A percentile compares a stretch with the other conserved stretches of the same genome.
phyloP scores from a whole-genome alignment of 2,329 filamentous ascomycete genomes.

The Xylaria sp. region DNA sequence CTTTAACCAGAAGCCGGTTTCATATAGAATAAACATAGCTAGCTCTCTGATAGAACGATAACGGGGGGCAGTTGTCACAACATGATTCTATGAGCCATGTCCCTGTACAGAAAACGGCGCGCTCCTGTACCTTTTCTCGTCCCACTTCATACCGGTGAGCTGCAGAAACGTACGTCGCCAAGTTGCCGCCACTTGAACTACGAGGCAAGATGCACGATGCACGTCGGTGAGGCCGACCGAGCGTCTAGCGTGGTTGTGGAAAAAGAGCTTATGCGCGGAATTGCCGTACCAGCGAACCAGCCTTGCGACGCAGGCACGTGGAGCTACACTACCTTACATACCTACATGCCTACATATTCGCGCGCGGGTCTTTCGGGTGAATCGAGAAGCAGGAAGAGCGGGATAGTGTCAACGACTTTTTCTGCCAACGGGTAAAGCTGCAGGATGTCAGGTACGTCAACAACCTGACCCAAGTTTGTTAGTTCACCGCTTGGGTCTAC shows the following conservation, averaged over 20 bases:
- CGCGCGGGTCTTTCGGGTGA: background rate
- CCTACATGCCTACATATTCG: background rate
- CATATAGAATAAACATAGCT: background rate
- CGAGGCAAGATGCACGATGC: slow-evolving; percentile 1
- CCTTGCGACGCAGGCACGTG: slow-evolving; percentile 20
- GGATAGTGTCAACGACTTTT: background rate
- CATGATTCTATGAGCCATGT: slow-evolving; percentile 11
- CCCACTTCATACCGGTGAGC: background rate
- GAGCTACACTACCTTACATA: no score
- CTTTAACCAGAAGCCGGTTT: background rate
- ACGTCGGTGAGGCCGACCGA: slow-evolving; percentile 13
- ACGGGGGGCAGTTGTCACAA: background rate
- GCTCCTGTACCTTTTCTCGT: no score
- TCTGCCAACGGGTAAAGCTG: background rate
- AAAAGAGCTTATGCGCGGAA: slow-evolving; percentile 4
- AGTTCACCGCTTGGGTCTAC: slow-evolving; percentile 19
- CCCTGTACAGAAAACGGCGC: background rate
- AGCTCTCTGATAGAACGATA: background rate
- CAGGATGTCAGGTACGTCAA: background rate
- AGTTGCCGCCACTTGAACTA: background rate
- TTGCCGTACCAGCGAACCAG: slow-evolving; percentile 17
- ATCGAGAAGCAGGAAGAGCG: background rate
- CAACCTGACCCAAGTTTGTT: background rate
- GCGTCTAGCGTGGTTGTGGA: background rate
- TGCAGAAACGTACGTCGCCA: background rate